Evolutionary conservation across 345 rosid genomes (phyloP).

Genomic region (Ceriops decandra): DNA sequence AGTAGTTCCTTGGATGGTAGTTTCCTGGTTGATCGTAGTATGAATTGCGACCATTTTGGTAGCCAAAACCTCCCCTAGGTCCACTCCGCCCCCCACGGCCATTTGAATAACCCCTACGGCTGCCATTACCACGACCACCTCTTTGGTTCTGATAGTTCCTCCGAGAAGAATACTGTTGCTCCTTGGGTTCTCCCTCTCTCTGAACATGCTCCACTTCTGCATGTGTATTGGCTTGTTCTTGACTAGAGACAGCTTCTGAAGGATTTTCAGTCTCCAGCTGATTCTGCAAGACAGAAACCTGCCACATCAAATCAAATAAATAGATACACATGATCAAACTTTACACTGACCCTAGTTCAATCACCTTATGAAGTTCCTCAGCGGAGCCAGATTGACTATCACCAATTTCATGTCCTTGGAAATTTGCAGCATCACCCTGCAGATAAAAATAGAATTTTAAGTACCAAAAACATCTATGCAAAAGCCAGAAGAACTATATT

Average conservation of each 20-base stretch:
- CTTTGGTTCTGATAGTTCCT: conserved; percentile 66
- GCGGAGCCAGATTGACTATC: conserved; percentile 28
- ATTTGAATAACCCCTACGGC: conserved; percentile 59
- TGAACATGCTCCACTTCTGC: conserved; percentile 38
- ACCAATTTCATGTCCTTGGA: conserved; percentile 39
- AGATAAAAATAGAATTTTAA: neutral
- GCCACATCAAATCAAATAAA: conserved; percentile 6
- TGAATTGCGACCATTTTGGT: conserved; percentile 64
- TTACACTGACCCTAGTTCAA: neutral
- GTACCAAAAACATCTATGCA: neutral
- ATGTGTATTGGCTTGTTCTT: conserved; percentile 40
- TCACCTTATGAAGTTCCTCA: conserved; percentile 51
- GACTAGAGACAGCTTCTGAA: conserved; percentile 34
- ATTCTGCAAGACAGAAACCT: conserved; percentile 34
- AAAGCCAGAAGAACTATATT: neutral
- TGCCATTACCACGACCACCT: conserved; percentile 61
- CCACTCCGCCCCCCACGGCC: conserved; percentile 72
- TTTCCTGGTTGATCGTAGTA: conserved; percentile 62
- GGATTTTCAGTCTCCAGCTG: conserved; percentile 42
- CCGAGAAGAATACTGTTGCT: conserved; percentile 50
- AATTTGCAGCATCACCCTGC: conserved; percentile 41
- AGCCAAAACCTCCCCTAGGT: conserved; percentile 53
- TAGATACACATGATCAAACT: neutral
- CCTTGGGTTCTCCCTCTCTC: conserved; percentile 35
- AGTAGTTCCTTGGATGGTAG: conserved; percentile 60